Evolutionary conservation across 163 green algal species (phyloP), one percentile per base, ranked within the genome.

Genomic region (Dunaliella salina): DNA sequence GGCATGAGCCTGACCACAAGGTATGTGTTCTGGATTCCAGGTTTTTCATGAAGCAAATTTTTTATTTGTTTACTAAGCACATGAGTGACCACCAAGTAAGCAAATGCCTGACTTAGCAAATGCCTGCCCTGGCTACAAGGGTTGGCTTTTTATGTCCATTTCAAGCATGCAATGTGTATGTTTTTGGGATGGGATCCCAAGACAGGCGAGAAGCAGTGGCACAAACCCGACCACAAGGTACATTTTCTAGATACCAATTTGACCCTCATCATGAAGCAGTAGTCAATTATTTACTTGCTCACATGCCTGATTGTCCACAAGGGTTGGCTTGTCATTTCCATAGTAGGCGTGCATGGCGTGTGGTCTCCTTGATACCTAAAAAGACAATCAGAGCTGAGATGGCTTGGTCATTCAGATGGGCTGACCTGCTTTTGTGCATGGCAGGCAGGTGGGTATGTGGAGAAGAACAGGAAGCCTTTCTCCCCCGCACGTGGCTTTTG

Each of bases 1-100:
- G 63, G 63, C 63, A 75, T 75, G 63, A 75, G 4, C 63, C 63
- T 81, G 75, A 81, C 75, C 75, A 81, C n/a, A 35, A 34, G 75
- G n/a, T 81, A 22, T 80, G 71, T 33, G n/a, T 80, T 17, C 30
- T 17, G 22, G 71, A 33, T 17, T 80, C 18, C 30, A n/a, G 15
- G 26, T 80, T 17, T 80, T 15, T 69, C 15, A 69, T 15, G 15
- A 18, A 26, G 57, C 18, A 18, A 26, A 18, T 69, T 15, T 69
- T 15, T 69, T 15, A 26, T 15, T 69, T 15, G 15, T 15, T 69
- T 15, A 26, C 15, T 69, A 18, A 26, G 57, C 18, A 18, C 57
- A 18, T 18, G 57, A 15, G 57, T 18, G 57, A 15, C 15, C 57
- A 69, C 57, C 15, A 69, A 69, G 18, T 15, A 69, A 18, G 18